These are phyloP conservation scores for Pythium vanterpoolii DNA, from an alignment of 352 stramenopile species.

Conservation along the genomic window DNA sequence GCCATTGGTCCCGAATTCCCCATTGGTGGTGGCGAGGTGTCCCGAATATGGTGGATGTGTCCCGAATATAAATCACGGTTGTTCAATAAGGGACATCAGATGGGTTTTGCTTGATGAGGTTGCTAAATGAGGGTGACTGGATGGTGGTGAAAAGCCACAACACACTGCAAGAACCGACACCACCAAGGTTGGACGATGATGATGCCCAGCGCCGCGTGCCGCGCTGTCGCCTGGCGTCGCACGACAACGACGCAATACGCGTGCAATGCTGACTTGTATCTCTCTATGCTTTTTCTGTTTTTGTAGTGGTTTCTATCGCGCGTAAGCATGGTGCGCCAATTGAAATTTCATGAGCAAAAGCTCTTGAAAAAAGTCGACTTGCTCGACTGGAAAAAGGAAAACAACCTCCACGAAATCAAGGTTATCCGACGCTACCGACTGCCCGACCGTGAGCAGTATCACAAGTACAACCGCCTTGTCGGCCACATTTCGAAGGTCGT, in stretches of 20 bases:
- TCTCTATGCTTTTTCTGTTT: background rate
- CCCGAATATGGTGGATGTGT: slow-evolving; percentile 3
- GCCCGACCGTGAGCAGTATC: slow-evolving; percentile 98
- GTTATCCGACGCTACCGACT: slow-evolving; percentile 98
- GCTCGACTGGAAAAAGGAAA: slow-evolving; percentile 98
- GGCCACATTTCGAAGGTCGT: slow-evolving; percentile 94
- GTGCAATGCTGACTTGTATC: background rate
- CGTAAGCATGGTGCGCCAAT: slow-evolving; percentile 80
- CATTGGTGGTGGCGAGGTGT: slow-evolving; percentile 10
- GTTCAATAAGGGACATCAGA: background rate
- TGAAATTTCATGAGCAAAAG: slow-evolving; percentile 98
- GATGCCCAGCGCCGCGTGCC: background rate
- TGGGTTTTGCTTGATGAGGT: background rate
- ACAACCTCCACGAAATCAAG: slow-evolving; percentile 98
- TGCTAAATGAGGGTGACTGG: slow-evolving; percentile 18
- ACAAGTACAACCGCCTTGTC: slow-evolving; percentile 98
- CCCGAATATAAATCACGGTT: slow-evolving; percentile 17
- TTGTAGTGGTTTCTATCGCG: background rate
- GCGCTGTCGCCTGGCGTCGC: background rate
- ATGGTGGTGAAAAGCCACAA: slow-evolving; percentile 28
- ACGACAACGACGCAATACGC: background rate
- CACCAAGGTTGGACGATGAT: slow-evolving; percentile 1
- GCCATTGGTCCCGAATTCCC: slow-evolving; percentile 27
- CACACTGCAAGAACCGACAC: background rate
- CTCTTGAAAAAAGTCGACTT: slow-evolving; percentile 99